Evolutionary conservation across 441 rosid species (phyloP).

Genomic region (Aquilaria agallochum): DNA sequence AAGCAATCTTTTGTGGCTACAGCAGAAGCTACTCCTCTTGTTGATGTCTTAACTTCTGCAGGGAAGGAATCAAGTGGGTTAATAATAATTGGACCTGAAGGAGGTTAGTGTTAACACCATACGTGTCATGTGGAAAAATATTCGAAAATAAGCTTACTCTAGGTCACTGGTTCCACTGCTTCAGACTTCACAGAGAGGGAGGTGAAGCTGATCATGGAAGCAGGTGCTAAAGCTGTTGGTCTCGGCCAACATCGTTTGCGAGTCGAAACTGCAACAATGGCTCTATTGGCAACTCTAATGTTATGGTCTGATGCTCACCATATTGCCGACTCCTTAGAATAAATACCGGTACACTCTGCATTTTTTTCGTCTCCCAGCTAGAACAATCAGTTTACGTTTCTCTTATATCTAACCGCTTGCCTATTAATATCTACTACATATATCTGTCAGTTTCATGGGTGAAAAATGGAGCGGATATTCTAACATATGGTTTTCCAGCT

Average conservation of each 20-base stretch:
- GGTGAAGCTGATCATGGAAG: slow-evolving; percentile 47
- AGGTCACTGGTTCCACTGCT: slow-evolving; percentile 2
- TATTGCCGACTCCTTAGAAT: slow-evolving; percentile 11
- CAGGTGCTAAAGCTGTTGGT: slow-evolving; percentile 73
- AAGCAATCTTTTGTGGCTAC: slow-evolving; percentile 68
- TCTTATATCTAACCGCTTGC: not conserved
- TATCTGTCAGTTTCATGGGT: too few relatives aligned
- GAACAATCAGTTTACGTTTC: not conserved
- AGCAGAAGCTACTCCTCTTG: slow-evolving; percentile 77
- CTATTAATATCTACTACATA: too few relatives aligned
- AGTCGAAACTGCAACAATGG: slow-evolving; percentile 85
- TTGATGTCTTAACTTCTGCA: slow-evolving; percentile 40
- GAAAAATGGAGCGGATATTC: too few relatives aligned
- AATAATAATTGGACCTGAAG: slow-evolving; percentile 81
- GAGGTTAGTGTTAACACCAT: slow-evolving; percentile 42
- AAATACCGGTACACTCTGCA: slow-evolving; percentile 9
- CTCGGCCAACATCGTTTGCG: slow-evolving; percentile 80
- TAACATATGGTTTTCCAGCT: too few relatives aligned
- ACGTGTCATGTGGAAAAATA: not conserved
- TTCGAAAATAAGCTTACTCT: slow-evolving; percentile 1
- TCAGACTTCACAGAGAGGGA: slow-evolving; percentile 63
- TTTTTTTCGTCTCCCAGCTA: not conserved
- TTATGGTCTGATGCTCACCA: slow-evolving; percentile 73
- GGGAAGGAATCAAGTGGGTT: slow-evolving; percentile 51
- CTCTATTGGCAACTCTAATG: slow-evolving; percentile 71